Percentiles rank a stretch among this genome's conserved stretches.
These are phyloP conservation scores for Oidiodendron maius DNA, from an alignment of 495 filamentous ascomycete genomes.

Conservation along the genomic window DNA sequence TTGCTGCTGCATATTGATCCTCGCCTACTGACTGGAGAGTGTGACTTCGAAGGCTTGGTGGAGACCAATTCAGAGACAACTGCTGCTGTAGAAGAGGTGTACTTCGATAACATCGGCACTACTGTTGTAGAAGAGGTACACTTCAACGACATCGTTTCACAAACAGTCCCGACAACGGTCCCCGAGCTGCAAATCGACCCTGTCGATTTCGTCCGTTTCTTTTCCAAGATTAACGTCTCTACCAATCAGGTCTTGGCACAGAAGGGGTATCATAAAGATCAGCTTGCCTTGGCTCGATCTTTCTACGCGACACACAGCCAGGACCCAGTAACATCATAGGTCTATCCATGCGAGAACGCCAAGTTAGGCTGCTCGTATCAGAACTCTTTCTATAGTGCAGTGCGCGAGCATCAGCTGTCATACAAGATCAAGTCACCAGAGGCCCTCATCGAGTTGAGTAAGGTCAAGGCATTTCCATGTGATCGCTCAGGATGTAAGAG, in stretches of 20 bases:
- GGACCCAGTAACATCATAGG: no score
- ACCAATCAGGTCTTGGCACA: not conserved
- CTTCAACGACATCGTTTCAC: slow-evolving; percentile 2
- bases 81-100: not conserved
- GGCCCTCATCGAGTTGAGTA: no score
- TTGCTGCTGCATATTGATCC: slow-evolving; percentile 1
- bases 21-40: slow-evolving; percentile 1
- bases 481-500: no score
- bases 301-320: slow-evolving; percentile 1
- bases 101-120: not conserved
- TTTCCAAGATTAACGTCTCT: slow-evolving; percentile 3
- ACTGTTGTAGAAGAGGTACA: slow-evolving; percentile 1
- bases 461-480: no score
- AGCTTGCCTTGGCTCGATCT: slow-evolving; percentile 1
- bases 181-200: not conserved
- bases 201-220: not conserved
- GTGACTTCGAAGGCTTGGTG: not conserved
- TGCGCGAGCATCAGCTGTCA: no score
- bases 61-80: not conserved
- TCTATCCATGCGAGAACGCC: no score
- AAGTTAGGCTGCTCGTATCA: no score
- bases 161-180: not conserved
- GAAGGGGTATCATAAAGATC: slow-evolving; percentile 3
- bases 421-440: no score
- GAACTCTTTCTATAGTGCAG: no score